Evolutionary conservation across 2,329 filamentous ascomycete genomes (phyloP), one percentile per base, ranked within the genome.

Genomic region (Phialophora tarda): DNA sequence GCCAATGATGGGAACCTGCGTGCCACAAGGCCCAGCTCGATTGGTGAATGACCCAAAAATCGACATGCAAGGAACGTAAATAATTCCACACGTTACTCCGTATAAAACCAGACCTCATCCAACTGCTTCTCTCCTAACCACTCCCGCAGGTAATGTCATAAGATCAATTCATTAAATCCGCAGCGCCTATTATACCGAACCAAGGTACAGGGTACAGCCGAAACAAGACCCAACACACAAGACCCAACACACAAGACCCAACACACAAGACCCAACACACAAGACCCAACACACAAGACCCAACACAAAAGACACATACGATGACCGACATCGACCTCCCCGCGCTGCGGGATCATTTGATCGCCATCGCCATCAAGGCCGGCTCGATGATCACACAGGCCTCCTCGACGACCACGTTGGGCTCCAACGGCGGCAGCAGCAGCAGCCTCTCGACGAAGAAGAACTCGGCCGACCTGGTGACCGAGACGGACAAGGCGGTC

Each of bases 401-500:
- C 23, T 75, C 79, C n/a, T 78, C 80, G 38, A 54, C 56, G 11
- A 75, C 76, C 50, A 26, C 48, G 21, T 12, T 24, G 30, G n/a
- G 7, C 57, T 10, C 14, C 21, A 6, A n/a, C n/a, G 24, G 8
- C n/a, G 24, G 8, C 23, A 44, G 26, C 57, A 24, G 10, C 28
- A n/a, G 73, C 73, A 57, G 73, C 71, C 23, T 74, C 4, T 77
- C 75, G 32, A 82, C 80, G 17, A 83, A 82, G 71, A 81, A 81
- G 72, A 83, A 82, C 72, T 81, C 84, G 61, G 85, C 85, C 65
- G 86, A 89, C 73, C 81, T 88, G 38, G 86, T 89, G 21, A 89
- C 86, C 7, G 84, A 88, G 77, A 88, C 86, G 64, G 86, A 89
- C 75, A 84, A 82, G 68, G 86, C 85, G 4, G 86, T 88, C 38